These are phyloP conservation scores for Nakaseomyces nivariensis DNA, from an alignment of 1,139 yeast genomes.

Conservation along the genomic window DNA sequence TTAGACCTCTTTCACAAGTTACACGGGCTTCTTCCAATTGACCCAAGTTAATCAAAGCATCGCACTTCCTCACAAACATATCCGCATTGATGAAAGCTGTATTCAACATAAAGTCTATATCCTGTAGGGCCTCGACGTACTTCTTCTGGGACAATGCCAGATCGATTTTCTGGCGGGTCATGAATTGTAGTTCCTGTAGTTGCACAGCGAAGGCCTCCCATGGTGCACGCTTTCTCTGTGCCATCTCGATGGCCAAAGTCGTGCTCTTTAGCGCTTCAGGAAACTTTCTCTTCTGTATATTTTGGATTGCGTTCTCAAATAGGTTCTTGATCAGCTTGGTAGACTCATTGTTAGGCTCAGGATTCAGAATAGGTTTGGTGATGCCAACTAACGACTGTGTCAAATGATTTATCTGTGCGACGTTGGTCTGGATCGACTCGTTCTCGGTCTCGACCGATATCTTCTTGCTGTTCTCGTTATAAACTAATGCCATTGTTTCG, in stretches of 20 bases:
- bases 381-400: constrained; percentile 48
- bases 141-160: constrained; percentile 57
- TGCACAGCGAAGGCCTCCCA: constrained; percentile 81
- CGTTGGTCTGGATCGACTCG: constrained; percentile 38
- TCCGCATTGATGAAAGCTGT: constrained; percentile 60
- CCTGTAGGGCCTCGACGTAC: constrained; percentile 68
- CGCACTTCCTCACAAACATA: constrained; percentile 74
- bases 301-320: constrained; percentile 60
- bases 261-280: constrained; percentile 68
- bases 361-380: constrained; percentile 43
- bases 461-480: constrained; percentile 23
- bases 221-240: constrained; percentile 59
- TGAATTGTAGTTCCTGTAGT: constrained; percentile 62
- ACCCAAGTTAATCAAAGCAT: constrained; percentile 60
- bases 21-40: constrained; percentile 63
- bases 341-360: constrained; percentile 53
- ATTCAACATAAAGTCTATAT: constrained; percentile 65
- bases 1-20: constrained; percentile 68
- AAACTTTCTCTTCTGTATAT: constrained; percentile 51
- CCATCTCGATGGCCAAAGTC: constrained; percentile 71
- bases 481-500: constrained; percentile 5
- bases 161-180: constrained; percentile 76
- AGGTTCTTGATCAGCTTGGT: constrained; percentile 62
- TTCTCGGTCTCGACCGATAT: constrained; percentile 13
- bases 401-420: constrained; percentile 55